These are phyloP conservation scores for Pouteria glomerata DNA, from an alignment of 148 eudicot species.

Conservation along the genomic window DNA sequence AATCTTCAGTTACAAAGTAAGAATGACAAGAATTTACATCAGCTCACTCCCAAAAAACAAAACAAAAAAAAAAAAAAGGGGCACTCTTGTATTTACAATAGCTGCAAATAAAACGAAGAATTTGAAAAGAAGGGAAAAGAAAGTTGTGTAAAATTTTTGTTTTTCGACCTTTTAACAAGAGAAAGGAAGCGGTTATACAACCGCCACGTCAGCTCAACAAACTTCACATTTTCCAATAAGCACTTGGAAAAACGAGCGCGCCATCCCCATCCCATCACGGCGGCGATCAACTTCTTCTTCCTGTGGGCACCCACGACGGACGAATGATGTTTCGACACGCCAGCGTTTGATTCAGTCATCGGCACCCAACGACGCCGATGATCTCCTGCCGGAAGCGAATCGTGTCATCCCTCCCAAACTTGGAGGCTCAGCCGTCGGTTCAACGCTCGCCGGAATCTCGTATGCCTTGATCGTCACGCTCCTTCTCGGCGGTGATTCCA, in stretches of 20 bases:
- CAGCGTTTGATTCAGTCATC: constrained; percentile 31
- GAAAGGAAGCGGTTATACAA: neutral
- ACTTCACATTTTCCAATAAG: neutral
- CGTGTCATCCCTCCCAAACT: constrained; percentile 58
- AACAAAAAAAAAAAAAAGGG: too few species aligned
- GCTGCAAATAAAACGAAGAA: neutral
- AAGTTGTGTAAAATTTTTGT: neutral
- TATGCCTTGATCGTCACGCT: constrained; percentile 14
- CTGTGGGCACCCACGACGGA: constrained; percentile 7
- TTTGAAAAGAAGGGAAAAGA: neutral
- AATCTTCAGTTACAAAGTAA: neutral
- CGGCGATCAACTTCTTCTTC: constrained; percentile 9
- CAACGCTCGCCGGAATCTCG: constrained; percentile 15
- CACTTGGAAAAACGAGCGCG: neutral
- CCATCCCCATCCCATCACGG: constrained; percentile 12
- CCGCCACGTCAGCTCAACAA: neutral
- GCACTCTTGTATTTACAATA: neutral
- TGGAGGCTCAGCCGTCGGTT: constrained; percentile 30
- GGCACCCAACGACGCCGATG: constrained; percentile 49
- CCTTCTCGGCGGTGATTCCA: constrained; percentile 7
- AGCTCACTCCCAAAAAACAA: neutral
- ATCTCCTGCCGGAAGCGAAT: constrained; percentile 66
- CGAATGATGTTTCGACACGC: constrained; percentile 13
- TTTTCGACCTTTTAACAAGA: neutral
- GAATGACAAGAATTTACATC: constrained; percentile 2